Percentiles rank a stretch among this genome's conserved stretches.
These are phyloP conservation scores for Ulvella scutata DNA, from an alignment of 139 green algal species.

Conservation along the genomic window DNA sequence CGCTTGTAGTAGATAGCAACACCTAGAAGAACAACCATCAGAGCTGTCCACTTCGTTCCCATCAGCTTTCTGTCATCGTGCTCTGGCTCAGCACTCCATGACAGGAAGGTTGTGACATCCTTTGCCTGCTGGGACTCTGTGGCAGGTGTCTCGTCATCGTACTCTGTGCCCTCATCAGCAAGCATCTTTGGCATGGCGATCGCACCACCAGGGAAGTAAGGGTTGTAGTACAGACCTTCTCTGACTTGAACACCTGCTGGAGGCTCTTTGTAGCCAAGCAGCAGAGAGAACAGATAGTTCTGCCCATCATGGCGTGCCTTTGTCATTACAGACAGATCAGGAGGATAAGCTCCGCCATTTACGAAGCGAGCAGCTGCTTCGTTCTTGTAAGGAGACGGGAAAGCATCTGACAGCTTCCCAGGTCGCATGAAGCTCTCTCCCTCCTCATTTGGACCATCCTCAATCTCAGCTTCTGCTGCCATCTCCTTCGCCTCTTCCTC, in stretches of 20 bases:
- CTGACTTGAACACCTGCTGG: conserved; percentile 87
- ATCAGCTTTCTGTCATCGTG: conserved; percentile 93
- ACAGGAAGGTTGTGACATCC: conserved; percentile 52
- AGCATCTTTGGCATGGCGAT: conserved; percentile 99
- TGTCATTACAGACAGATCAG: conserved; percentile 91
- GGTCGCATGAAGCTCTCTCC: conserved; percentile 91
- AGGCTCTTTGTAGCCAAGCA: conserved; percentile 93
- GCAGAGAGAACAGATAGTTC: conserved; percentile 97
- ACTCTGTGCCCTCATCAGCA: conserved; percentile 90
- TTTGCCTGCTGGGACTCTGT: conserved; percentile 92
- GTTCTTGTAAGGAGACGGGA: conserved; percentile 77
- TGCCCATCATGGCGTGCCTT: conserved; percentile 90
- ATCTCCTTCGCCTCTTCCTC: conserved; percentile 95
- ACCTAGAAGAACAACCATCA: conserved; percentile 57
- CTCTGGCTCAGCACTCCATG: conserved; percentile 68
- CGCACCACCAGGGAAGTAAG: conserved; percentile 96
- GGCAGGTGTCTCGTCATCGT: conserved; percentile 91
- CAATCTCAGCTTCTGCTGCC: conserved; percentile 74
- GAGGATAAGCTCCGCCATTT: conserved; percentile 97
- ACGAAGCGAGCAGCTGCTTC: conserved; percentile 71
- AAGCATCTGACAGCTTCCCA: conserved; percentile 72
- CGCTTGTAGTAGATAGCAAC: conserved; percentile 95
- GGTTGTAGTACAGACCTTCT: conserved; percentile 99
- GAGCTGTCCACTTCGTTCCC: conserved; percentile 90
- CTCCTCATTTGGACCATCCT: conserved; percentile 94